A percentile compares a stretch with the other conserved stretches of the same genome.
Conservation (phyloP, 495 filamentous ascomycete genomes). For the Aspergillus hancockii region DNA sequence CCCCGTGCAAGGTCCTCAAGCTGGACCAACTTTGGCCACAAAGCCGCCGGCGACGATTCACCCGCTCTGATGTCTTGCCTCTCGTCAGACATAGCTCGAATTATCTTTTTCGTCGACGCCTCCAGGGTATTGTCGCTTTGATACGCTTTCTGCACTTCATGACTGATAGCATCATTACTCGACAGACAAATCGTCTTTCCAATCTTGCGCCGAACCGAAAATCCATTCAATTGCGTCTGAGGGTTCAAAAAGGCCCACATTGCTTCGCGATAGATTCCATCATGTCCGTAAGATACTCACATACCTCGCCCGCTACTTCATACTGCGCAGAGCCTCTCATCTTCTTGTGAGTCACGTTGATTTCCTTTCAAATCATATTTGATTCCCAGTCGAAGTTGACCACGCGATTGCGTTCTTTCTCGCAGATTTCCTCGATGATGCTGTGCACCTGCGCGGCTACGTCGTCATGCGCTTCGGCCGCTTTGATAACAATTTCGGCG, state of each 20-base stretch:
- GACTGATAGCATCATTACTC: constrained; percentile 9
- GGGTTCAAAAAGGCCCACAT: neutral
- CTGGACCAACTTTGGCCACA: constrained; percentile 19
- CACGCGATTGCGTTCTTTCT: neutral
- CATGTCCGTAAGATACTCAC: neutral
- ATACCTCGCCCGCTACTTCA: neutral
- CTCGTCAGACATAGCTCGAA: constrained; percentile 12
- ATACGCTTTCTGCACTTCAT: constrained; percentile 20
- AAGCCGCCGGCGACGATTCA: neutral
- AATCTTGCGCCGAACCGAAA: constrained; percentile 16
- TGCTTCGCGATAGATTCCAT: neutral
- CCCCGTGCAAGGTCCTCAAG: constrained; percentile 9
- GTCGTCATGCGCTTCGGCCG: neutral
- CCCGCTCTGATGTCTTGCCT: constrained; percentile 12
- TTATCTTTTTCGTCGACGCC: constrained; percentile 19
- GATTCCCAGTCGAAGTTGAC: neutral
- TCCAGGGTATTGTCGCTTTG: constrained; percentile 13
- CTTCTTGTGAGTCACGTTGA: neutral
- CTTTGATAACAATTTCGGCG: neutral
- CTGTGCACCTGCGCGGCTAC: neutral
- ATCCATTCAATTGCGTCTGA: neutral
- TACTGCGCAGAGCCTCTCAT: neutral
- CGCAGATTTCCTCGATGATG: neutral
- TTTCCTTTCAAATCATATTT: neutral
- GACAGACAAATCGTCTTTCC: constrained; percentile 22